phyloP scores from a whole-genome alignment of 192 early-diverging fungal species.

The Linnemannia elongata region DNA sequence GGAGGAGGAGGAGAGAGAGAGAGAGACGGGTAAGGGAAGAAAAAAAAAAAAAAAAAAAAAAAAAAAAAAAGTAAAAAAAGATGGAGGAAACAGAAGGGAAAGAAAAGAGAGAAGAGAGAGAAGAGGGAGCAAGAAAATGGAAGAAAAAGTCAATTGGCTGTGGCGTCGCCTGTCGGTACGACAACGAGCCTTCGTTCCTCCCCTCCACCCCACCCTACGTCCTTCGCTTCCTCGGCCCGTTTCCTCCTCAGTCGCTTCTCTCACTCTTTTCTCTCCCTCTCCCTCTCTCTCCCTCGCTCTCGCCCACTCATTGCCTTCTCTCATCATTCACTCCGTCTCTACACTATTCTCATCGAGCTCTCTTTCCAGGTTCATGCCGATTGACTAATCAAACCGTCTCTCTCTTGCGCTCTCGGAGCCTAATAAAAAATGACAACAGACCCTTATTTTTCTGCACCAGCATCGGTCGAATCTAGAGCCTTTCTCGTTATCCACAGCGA shows the following conservation, averaged over 20 bases:
- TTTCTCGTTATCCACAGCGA: neutral
- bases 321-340: neutral
- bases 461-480: neutral
- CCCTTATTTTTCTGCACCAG: neutral
- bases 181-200: neutral
- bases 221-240: neutral
- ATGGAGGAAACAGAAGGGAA: neutral
- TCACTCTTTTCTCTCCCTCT: neutral
- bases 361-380: neutral
- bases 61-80: neutral
- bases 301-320: neutral
- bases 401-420: neutral
- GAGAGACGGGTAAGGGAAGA: neutral
- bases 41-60: neutral
- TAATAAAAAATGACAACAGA: neutral
- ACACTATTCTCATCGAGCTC: neutral
- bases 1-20: neutral
- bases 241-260: neutral
- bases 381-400: neutral
- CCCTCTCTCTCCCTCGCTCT: neutral
- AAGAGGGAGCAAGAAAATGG: neutral
- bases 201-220: neutral
- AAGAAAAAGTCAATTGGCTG: neutral
- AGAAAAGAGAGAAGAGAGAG: neutral
- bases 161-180: neutral